Evolutionary conservation across 176 grass and related monocot species (phyloP).

Genomic region (Lolium rigidum): DNA sequence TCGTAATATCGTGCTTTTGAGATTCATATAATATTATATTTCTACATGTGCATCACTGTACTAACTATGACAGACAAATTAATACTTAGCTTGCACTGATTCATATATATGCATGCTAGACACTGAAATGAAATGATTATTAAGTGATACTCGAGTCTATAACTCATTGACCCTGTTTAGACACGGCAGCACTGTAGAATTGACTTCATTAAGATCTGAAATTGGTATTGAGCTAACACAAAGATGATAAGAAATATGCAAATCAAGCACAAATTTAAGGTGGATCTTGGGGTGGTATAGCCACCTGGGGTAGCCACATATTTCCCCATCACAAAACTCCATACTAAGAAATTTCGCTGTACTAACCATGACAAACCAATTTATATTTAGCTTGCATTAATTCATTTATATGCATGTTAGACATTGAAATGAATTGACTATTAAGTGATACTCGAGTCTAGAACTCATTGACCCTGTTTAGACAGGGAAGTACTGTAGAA

Average conservation of each 20-base stretch:
- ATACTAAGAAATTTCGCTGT: constrained; percentile 5
- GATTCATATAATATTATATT: neutral
- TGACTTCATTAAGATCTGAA: neutral
- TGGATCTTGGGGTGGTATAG: neutral
- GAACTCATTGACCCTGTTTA: no score
- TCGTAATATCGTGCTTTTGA: neutral
- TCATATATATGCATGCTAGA: neutral
- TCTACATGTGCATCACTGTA: neutral
- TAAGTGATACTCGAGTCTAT: neutral
- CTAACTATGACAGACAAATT: neutral
- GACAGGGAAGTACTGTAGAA: neutral
- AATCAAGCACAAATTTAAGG: neutral
- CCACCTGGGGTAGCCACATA: neutral
- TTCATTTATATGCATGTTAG: neutral
- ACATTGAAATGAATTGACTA: neutral
- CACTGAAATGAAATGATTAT: neutral
- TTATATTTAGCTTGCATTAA: neutral
- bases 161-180: neutral
- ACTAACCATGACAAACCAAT: neutral
- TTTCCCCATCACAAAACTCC: constrained; percentile 10
- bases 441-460: neutral
- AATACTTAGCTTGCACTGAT: neutral
- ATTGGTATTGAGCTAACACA: constrained; percentile 1
- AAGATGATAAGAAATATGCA: neutral
- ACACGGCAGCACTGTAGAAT: neutral